Evolutionary conservation across 2,329 filamentous ascomycete genomes (phyloP).

Genomic region (Tolypocladium ophioglossoides): DNA sequence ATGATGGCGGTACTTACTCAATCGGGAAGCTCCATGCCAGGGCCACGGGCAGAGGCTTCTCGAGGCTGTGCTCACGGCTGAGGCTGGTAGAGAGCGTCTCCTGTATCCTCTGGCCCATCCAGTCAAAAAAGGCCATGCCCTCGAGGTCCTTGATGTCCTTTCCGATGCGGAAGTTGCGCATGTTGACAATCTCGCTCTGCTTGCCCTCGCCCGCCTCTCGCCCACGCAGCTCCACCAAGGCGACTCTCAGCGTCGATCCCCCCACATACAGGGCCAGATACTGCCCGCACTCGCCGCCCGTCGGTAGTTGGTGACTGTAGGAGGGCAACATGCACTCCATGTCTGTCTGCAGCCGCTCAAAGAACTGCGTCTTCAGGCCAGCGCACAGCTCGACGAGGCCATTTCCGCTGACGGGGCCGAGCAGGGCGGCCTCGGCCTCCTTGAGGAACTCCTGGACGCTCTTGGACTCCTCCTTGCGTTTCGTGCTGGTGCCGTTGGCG

Average conservation of each 20-base stretch:
- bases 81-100: constrained; percentile 41
- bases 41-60: constrained; percentile 43
- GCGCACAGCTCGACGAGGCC: constrained; percentile 35
- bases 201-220: constrained; percentile 23
- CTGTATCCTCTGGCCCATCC: constrained; percentile 52
- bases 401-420: constrained; percentile 35
- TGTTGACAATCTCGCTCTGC: constrained; percentile 42
- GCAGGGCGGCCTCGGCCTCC: constrained; percentile 42
- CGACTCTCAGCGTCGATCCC: constrained; percentile 56
- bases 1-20: constrained; percentile 37
- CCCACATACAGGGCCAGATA: constrained; percentile 59
- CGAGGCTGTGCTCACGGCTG: constrained; percentile 22
- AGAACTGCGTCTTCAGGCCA: constrained; percentile 43
- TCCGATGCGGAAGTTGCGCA: constrained; percentile 45
- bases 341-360: constrained; percentile 39
- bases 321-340: constrained; percentile 54
- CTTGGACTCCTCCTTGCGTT: constrained; percentile 11
- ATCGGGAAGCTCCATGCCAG: constrained; percentile 62
- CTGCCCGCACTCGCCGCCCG: constrained; percentile 46
- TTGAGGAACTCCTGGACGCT: constrained; percentile 41
- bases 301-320: constrained; percentile 53
- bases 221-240: constrained; percentile 48
- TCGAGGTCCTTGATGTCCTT: constrained; percentile 43
- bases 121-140: constrained; percentile 54
- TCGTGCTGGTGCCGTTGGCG: constrained; percentile 16